Evolutionary conservation across 371 early-diverging fungal genomes (phyloP), one percentile per base, ranked within the genome.

Genomic region (Furculomyces boomerangus): DNA sequence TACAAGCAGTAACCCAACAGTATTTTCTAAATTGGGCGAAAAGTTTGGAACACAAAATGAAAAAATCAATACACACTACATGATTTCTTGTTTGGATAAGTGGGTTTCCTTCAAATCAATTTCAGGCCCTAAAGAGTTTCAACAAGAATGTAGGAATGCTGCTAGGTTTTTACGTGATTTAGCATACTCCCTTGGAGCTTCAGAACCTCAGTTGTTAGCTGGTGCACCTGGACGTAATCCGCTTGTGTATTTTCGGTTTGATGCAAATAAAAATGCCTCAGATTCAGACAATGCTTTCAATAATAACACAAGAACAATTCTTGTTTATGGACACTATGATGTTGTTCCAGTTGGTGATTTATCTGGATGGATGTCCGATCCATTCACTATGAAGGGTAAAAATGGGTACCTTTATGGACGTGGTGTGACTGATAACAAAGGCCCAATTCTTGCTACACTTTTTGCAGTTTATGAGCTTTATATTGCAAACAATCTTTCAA

Each of bases 261-360:
- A 67, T 26, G 75, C 76, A 1, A 60, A 64, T 26, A 14, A 37
- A 7, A 35, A 20, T 28, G 16, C 28, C 8, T 41, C 24, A 29
- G 44, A 35, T 1, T 39, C 54, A 5, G 20, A 30, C n/a, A 47
- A 37, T 2, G 35, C n/a, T 48, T 35, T 59, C 20, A 44, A 54
- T 25, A 57, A 31, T 2, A 54, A 55, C n/a, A 30, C 63, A 13
- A 61, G 71, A 22, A 82, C 83, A 24, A 75, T 87, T 0, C 62
- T 88, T 27, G 73, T 86, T 10, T 88, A 88, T 63, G 88, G 88
- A 0, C 88, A 88, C 63, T 88, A 88, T 57, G 88, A 88, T 61
- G 88, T 88, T 8, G 79, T 84, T 61, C 69, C 69, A 0, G 66
- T 77, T 1, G 84, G 81, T 7, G 77, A 79, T 47, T 68, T 71